Evolutionary conservation across 192 early-diverging fungal genomes (phyloP).

Genomic region (Pecoramyces ruminantium): DNA sequence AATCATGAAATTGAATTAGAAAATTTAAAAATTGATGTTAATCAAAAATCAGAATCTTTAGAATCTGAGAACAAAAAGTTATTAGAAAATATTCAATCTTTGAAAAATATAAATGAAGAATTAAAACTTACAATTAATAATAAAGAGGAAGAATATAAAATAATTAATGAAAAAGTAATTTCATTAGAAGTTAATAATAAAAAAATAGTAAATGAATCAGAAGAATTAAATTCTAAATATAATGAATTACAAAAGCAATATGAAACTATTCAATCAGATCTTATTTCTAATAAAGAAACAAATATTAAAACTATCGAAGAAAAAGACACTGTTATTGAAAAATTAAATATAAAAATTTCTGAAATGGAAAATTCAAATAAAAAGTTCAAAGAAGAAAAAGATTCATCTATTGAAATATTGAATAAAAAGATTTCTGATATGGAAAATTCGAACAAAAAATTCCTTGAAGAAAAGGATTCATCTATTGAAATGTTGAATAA

Average conservation of each 20-base stretch:
- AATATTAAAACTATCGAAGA: background rate
- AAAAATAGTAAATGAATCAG: background rate
- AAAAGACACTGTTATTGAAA: too few species aligned
- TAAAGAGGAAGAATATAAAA: background rate
- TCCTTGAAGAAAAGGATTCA: too few species aligned
- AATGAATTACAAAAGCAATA: background rate
- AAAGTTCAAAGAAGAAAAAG: too few species aligned
- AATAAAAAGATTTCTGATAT: too few species aligned
- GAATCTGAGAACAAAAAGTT: background rate
- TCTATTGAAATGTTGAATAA: too few species aligned
- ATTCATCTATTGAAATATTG: too few species aligned
- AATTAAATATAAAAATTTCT: too few species aligned
- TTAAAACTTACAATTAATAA: background rate
- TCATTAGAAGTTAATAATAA: background rate
- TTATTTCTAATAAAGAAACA: background rate
- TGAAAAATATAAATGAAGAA: background rate
- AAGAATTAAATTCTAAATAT: background rate
- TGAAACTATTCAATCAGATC: background rate
- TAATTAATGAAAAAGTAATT: background rate
- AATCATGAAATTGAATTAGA: background rate
- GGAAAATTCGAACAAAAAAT: too few species aligned
- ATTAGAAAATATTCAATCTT: background rate
- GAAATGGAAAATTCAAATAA: too few species aligned
- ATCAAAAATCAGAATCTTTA: background rate
- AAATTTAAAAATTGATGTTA: background rate